These are phyloP conservation scores for Peterozyma toletana DNA, from an alignment of 805 yeast genomes.

Conservation along the genomic window DNA sequence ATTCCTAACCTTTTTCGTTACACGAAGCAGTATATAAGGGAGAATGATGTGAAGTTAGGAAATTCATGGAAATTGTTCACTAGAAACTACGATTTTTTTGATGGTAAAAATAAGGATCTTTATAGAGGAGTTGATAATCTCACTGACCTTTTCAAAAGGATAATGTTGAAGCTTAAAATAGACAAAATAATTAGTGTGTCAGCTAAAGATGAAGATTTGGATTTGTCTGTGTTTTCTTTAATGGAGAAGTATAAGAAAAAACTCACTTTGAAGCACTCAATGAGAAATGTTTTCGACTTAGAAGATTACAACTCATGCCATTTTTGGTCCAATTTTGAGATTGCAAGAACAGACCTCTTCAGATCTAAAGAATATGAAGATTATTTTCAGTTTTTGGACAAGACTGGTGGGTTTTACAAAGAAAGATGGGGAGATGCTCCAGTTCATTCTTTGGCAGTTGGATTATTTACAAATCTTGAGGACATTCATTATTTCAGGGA, in stretches of 20 bases:
- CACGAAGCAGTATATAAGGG: conserved; percentile 56
- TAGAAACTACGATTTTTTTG: conserved; percentile 27
- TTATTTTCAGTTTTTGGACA: conserved; percentile 65
- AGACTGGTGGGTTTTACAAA: conserved; percentile 73
- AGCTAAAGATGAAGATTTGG: conserved; percentile 5
- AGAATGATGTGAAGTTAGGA: conserved; percentile 40
- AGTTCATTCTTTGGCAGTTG: conserved; percentile 81
- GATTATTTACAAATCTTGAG: conserved; percentile 57
- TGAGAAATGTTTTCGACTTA: conserved; percentile 54
- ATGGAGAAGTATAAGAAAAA: conserved; percentile 30
- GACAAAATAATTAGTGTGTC: conserved; percentile 9
- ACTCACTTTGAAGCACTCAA: conserved; percentile 23
- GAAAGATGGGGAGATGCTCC: conserved; percentile 99
- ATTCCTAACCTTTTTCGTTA: conserved; percentile 75
- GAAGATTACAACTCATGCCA: conserved; percentile 76
- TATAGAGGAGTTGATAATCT: conserved; percentile 17
- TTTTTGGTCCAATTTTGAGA: conserved; percentile 92
- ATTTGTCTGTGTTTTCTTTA: conserved; percentile 19
- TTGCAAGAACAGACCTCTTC: conserved; percentile 77
- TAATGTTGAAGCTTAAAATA: conserved; percentile 19
- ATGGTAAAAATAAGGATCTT: conserved; percentile 22
- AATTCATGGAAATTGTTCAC: conserved; percentile 66
- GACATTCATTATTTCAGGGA: conserved; percentile 90
- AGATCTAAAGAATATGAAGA: conserved; percentile 53
- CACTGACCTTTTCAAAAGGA: conserved; percentile 18